Base-by-base conservation (phyloP, 2,329 filamentous ascomycete species). In the Beauveria varroae region DNA sequence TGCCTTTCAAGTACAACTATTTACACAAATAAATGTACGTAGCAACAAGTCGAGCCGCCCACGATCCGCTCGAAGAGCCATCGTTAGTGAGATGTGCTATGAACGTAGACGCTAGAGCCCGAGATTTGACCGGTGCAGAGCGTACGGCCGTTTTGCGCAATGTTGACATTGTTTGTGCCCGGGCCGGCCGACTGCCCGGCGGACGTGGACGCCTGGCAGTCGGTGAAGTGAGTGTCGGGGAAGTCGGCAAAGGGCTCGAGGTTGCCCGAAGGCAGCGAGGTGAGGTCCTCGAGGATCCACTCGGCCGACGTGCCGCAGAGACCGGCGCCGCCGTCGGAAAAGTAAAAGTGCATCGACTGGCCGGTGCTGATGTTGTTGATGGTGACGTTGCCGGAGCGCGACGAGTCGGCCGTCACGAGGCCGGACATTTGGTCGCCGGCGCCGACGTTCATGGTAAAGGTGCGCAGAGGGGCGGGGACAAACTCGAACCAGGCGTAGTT, bases 281-380 rank as follows among this genome's bases (percentile, higher is more conserved):
- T 53, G n/a, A 60, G 26, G 41, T 53, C 57, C 41, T 53, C 49
- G 49, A 60, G 40, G 40, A 53, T 60, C 57, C 57, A 60, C 50
- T 60, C 49, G 41, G 49, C 57, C n/a, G 57, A 60, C 24, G 49
- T 4, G 49, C 57, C 57, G 57, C 49, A 54, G 49, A 60, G 57
- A 40, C 8, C 40, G 50, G 26, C 57, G 26, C 24, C 24, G 20
- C 40, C 49, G n/a, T 47, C 3, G 26, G 49, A 16, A 20, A 60
- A 53, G 37, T 53, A 26, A 20, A 24, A 46, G 28, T 53, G 7
- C 28, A 53, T 46, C 5, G 49, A 53, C 40, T 53, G 49, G 49
- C 57, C 57, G 40, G 49, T 60, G 41, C 34, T 53, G 34, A 20
- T 14, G 57, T 60, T 60, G 26, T 18, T 47, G 40, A 60, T 54